Evolutionary conservation across 2,329 filamentous ascomycete species (phyloP).

Genomic region (Aureobasidium leucospermi): DNA sequence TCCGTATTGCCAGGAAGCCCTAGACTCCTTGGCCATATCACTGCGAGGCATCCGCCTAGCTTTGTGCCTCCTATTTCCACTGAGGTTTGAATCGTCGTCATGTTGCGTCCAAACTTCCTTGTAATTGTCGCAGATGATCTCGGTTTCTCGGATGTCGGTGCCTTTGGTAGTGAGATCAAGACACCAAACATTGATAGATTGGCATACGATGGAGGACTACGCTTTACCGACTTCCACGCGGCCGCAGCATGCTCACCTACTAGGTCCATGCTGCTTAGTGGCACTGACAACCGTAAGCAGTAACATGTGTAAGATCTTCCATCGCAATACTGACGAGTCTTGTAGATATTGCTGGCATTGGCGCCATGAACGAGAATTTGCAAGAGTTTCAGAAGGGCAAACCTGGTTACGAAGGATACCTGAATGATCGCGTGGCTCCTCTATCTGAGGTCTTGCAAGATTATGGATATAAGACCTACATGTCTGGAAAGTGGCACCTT

Average conservation of each 20-base stretch:
- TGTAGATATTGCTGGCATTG: slow-evolving; percentile 27
- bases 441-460: slow-evolving; percentile 30
- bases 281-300: slow-evolving; percentile 24
- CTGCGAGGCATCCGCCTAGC: background rate
- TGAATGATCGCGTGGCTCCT: slow-evolving; percentile 29
- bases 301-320: background rate
- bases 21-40: background rate
- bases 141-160: slow-evolving; percentile 25
- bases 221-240: slow-evolving; percentile 26
- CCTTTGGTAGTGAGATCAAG: slow-evolving; percentile 27
- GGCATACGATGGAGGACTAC: slow-evolving; percentile 17
- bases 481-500: slow-evolving; percentile 34
- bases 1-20: background rate
- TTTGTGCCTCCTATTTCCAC: background rate
- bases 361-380: slow-evolving; percentile 25
- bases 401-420: slow-evolving; percentile 31
- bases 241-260: slow-evolving; percentile 29
- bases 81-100: background rate
- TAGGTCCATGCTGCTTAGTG: slow-evolving; percentile 29
- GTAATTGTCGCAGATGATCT: slow-evolving; percentile 25
- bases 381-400: slow-evolving; percentile 21
- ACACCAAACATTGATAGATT: slow-evolving; percentile 22
- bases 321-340: background rate
- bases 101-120: slow-evolving; percentile 18
- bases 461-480: slow-evolving; percentile 29